Conservation (phyloP, 2,329 filamentous ascomycete genomes). For the Aspergillus arachidicola region DNA sequence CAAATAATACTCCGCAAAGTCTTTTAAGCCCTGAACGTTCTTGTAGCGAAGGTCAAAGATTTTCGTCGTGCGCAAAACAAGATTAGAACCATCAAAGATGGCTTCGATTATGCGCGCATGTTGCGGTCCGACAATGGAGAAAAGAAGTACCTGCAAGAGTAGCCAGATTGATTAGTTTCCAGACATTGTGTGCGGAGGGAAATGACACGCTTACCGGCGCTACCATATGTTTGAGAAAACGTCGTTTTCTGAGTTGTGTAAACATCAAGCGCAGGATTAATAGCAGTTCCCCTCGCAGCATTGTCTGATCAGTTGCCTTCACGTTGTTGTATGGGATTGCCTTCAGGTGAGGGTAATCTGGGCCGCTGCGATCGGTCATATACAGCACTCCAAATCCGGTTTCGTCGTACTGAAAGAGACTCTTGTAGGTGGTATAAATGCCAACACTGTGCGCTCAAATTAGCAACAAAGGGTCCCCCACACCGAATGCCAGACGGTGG, state of each 20-base stretch:
- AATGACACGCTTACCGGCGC: constrained; percentile 1
- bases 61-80: constrained; percentile 3
- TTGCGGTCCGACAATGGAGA: constrained; percentile 10
- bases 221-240: constrained; percentile 2
- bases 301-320: not conserved
- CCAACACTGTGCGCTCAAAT: not conserved
- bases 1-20: constrained; percentile 5
- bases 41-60: constrained; percentile 9
- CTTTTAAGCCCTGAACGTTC: not conserved
- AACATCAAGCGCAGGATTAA: not conserved
- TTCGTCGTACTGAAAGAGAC: not conserved
- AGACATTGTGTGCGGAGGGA: not conserved
- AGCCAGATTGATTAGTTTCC: not conserved
- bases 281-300: constrained; percentile 6
- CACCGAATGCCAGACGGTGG: too few relatives aligned
- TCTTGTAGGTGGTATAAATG: not conserved
- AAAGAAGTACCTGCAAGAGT: constrained; percentile 1
- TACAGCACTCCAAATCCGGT: not conserved
- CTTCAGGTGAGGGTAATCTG: not conserved
- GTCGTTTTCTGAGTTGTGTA: not conserved
- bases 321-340: constrained; percentile 6
- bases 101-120: constrained; percentile 12
- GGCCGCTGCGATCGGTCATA: not conserved
- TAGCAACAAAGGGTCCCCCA: not conserved
- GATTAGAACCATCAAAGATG: constrained; percentile 3